Percentiles rank a stretch among this genome's conserved stretches.
These are phyloP conservation scores for Phaffia australis DNA, from an alignment of 768 basidiomycete species.

Conservation along the genomic window DNA sequence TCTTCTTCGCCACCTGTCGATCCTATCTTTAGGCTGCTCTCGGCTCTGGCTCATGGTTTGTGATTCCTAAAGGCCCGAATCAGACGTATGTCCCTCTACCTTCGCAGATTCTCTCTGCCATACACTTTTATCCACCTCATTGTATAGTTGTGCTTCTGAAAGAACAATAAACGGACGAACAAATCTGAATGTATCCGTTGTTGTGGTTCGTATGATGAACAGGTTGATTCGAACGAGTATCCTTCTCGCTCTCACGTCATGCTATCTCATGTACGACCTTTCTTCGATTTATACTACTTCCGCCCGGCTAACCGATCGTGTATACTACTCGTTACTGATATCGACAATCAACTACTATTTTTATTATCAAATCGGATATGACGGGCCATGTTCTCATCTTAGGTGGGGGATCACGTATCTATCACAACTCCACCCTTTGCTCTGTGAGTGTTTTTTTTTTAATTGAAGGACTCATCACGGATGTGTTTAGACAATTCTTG, in stretches of 20 bases:
- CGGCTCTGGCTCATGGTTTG: conserved; percentile 55
- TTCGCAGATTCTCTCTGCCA: background rate
- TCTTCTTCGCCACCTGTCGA: background rate
- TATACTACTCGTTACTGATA: too few relatives aligned
- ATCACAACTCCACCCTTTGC: too few relatives aligned
- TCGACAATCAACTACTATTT: too few relatives aligned
- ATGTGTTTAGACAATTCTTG: too few relatives aligned
- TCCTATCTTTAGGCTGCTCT: conserved; percentile 39
- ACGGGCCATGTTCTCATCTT: too few relatives aligned
- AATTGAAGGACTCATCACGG: too few relatives aligned
- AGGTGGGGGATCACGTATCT: too few relatives aligned
- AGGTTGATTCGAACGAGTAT: conserved; percentile 75
- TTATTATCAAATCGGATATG: too few relatives aligned
- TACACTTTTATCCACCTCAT: background rate
- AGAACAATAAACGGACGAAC: too few relatives aligned
- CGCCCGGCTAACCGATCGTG: background rate
- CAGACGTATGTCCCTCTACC: conserved; percentile 59
- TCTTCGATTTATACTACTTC: background rate
- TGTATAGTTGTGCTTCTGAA: background rate
- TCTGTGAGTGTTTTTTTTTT: too few relatives aligned
- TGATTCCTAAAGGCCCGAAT: conserved; percentile 73
- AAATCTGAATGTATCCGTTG: conserved; percentile 5
- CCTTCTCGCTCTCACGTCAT: conserved; percentile 64
- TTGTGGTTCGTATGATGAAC: conserved; percentile 21
- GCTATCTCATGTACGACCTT: conserved; percentile 60